Evolutionary conservation across 306 rosid genomes (phyloP), one percentile per base, ranked within the genome.

Genomic region (Inga leiocalycina): DNA sequence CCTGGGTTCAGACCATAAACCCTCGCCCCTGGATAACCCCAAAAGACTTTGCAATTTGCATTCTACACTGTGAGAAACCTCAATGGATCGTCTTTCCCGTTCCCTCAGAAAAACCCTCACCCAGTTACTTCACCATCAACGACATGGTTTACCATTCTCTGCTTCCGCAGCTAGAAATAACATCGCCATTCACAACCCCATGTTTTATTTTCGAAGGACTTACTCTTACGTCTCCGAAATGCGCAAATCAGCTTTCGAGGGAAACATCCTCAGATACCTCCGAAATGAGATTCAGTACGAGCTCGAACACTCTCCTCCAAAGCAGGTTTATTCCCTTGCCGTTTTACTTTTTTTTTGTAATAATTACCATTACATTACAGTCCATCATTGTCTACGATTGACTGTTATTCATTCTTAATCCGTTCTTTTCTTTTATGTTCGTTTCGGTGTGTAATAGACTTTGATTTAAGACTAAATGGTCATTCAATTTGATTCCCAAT

Each of bases 171-270:
- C 80, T 27, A 88, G 43, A 76, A 83, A 56, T 10, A 68, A 24
- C 62, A 20, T 22, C 48, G 75, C 75, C 41, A 39, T 14, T 66
- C 44, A 67, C 46, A 75, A 73, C 74, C 78, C 83, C 82, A 68
- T 72, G 85, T 37, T 19, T 52, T 85, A 83, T 34, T 68, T 52
- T n/a, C 76, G 84, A n/a, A 89, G 97, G 74, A 88, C 76, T 14
- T 72, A 2, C 76, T 45, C 76, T 78, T 91, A 91, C 90, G 62
- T 89, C 45, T 88, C 92, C 0, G 91, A 92, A 30, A 90, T 91
- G 97, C 94, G 93, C 73, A 92, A 89, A 80, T 87, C 85, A 19
- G 94, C 97, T 71, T 92, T 92, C 83, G 93, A 96, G 52, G 97
- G 88, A 9, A 88, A 84, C 88, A 84, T 96, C 78, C 82, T 84